phyloP scores from a whole-genome alignment of 495 filamentous ascomycete genomes.

The Penicillium lividum region DNA sequence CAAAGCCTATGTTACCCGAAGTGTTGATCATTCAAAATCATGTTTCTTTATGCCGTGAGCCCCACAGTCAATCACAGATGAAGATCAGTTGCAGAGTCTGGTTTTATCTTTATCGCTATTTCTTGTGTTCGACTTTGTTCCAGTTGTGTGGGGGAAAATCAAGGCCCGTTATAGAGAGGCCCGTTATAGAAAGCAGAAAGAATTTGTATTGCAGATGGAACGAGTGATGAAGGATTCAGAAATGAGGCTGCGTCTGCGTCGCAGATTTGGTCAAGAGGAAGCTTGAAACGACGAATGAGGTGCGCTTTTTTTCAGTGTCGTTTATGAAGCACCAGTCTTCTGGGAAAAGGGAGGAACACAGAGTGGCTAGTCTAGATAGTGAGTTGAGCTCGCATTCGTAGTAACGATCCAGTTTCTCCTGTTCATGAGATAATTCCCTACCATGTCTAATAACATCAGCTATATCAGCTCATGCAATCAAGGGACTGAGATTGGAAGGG shows the following conservation, averaged over 20 bases:
- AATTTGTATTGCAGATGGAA: not conserved
- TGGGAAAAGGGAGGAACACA: no score
- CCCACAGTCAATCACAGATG: conserved; percentile 8
- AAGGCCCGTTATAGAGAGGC: not conserved
- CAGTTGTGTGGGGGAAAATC: not conserved
- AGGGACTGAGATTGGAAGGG: no score
- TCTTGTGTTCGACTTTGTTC: not conserved
- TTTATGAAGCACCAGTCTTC: no score
- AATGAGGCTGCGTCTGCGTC: not conserved
- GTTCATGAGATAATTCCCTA: no score
- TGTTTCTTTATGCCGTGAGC: conserved; percentile 16
- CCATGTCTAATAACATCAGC: no score
- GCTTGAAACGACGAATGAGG: not conserved
- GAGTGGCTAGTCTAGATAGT: no score
- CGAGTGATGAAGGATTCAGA: not conserved
- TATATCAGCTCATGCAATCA: no score
- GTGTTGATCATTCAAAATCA: not conserved
- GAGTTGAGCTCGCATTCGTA: no score
- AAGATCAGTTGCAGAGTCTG: conserved; percentile 8
- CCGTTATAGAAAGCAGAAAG: not conserved
- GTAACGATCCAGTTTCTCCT: no score
- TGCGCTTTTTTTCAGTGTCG: no score
- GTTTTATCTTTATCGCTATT: not conserved
- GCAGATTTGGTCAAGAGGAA: not conserved
- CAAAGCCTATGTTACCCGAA: not conserved